Evolutionary conservation across 2,329 filamentous ascomycete species (phyloP).

Genomic region (Colletotrichum chrysophilum): DNA sequence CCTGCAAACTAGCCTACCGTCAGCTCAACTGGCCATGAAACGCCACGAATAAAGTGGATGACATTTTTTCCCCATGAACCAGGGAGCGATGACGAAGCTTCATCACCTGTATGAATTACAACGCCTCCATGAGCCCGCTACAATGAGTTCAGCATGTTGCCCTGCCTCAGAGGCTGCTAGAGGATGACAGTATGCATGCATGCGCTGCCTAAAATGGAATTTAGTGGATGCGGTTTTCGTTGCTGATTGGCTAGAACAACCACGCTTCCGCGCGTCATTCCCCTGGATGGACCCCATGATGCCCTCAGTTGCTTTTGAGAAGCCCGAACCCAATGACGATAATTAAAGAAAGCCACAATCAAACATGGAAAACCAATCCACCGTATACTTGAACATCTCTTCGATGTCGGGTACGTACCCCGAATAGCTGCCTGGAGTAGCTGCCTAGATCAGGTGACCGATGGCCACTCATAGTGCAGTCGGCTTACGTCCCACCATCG

Average conservation of each 20-base stretch:
- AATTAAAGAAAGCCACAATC: background rate
- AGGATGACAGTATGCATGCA: background rate
- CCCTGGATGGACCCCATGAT: background rate
- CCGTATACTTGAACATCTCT: background rate
- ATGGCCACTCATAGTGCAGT: background rate
- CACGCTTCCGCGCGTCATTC: background rate
- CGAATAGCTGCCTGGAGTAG: background rate
- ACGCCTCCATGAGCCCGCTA: rapidly evolving
- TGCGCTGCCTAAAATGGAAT: background rate
- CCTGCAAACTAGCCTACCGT: background rate
- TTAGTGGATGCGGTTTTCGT: background rate
- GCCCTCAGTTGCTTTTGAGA: background rate
- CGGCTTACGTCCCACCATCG: background rate
- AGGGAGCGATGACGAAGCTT: background rate
- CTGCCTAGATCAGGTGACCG: background rate
- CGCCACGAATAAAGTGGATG: background rate
- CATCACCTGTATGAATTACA: background rate
- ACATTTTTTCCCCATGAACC: background rate
- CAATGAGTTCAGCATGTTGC: rapidly evolving
- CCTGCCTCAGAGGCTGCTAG: background rate
- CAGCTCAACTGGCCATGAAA: background rate
- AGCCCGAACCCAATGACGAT: rapidly evolving
- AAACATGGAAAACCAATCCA: background rate
- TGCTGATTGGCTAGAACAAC: background rate
- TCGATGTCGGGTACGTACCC: rapidly evolving